phyloP scores from a whole-genome alignment of 768 basidiomycete species.

The Lactifluus piperatus region DNA sequence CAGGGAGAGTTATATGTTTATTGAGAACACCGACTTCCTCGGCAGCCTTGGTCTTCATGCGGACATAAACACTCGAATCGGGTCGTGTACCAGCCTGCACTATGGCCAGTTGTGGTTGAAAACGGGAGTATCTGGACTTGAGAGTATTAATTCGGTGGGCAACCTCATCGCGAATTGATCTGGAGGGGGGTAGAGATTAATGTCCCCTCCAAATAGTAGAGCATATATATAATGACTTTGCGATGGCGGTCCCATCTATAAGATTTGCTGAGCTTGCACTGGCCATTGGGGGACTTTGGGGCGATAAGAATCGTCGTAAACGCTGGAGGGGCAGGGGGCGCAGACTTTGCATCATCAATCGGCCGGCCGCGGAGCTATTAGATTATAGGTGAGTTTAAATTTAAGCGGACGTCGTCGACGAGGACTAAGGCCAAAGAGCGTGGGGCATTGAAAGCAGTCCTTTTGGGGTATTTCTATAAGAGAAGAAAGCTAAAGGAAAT shows the following conservation, averaged over 20 bases:
- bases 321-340: neutral
- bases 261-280: slow-evolving; percentile 33
- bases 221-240: slow-evolving; percentile 50
- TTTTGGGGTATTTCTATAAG: neutral
- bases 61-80: slow-evolving; percentile 87
- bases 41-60: slow-evolving; percentile 96
- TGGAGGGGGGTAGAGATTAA: slow-evolving; percentile 28
- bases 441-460: neutral
- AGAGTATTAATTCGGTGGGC: slow-evolving; percentile 56
- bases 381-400: neutral
- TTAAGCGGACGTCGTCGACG: neutral
- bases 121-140: slow-evolving; percentile 70
- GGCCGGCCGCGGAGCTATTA: neutral
- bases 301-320: slow-evolving; percentile 8
- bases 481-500: neutral
- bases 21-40: slow-evolving; percentile 88
- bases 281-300: slow-evolving; percentile 21
- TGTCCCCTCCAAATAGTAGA: neutral
- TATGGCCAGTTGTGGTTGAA: slow-evolving; percentile 84
- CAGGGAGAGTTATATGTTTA: slow-evolving; percentile 69
- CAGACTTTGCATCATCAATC: neutral
- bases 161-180: slow-evolving; percentile 73
- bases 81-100: slow-evolving; percentile 90
- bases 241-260: slow-evolving; percentile 79
- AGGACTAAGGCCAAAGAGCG: neutral